Percentiles rank a stretch among this genome's conserved stretches.
Conservation (phyloP, 345 rosid species). For the Salix dunnii region DNA sequence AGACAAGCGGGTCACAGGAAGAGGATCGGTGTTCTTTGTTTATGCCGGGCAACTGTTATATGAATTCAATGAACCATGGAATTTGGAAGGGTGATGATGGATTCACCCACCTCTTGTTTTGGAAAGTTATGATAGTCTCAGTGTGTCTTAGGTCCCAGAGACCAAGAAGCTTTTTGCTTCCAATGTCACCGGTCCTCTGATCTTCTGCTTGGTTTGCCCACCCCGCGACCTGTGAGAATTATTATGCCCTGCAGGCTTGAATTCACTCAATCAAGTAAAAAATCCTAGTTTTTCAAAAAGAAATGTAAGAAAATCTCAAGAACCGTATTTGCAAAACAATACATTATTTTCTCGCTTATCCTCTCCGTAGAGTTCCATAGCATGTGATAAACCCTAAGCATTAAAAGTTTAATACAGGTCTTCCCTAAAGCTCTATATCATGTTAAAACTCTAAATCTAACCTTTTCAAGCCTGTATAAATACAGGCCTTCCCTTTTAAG, state of each 20-base stretch:
- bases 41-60: neutral
- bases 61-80: neutral
- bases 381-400: neutral
- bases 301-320: neutral
- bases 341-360: neutral
- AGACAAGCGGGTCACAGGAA: neutral
- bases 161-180: neutral
- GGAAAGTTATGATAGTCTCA: neutral
- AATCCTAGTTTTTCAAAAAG: neutral
- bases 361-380: neutral
- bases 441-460: too few species aligned
- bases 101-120: conserved; percentile 17
- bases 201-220: neutral
- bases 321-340: neutral
- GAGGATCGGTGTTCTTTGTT: neutral
- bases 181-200: neutral
- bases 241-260: neutral
- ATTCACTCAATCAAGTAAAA: neutral
- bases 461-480: too few species aligned
- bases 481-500: too few species aligned
- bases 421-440: too few species aligned
- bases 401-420: too few species aligned
- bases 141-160: neutral
- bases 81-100: conserved; percentile 2
- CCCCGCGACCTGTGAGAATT: neutral